Evolutionary conservation across 1,139 yeast species (phyloP).

Genomic region (Torulaspora pretoriensis): DNA sequence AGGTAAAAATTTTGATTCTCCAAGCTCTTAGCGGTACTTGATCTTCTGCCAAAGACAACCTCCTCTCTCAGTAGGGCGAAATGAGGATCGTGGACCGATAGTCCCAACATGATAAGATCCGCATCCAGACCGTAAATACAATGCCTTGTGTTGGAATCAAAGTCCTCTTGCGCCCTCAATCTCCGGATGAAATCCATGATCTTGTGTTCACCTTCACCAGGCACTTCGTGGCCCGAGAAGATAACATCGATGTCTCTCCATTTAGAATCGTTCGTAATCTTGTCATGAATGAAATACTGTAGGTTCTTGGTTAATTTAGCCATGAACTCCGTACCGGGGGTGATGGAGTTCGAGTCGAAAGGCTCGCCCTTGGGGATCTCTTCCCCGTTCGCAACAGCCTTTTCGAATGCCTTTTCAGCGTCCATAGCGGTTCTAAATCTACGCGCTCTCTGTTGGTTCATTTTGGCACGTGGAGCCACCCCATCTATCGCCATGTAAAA

Average conservation of each 20-base stretch:
- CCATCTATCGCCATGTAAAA: conserved; percentile 99
- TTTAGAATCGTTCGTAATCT: conserved; percentile 81
- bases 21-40: conserved; percentile 50
- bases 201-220: conserved; percentile 99
- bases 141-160: conserved; percentile 84
- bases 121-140: conserved; percentile 98
- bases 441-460: conserved; percentile 98
- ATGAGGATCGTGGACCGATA: conserved; percentile 95
- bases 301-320: conserved; percentile 77
- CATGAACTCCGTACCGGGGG: conserved; percentile 99
- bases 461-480: conserved; percentile 98
- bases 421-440: conserved; percentile 94
- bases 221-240: conserved; percentile 95
- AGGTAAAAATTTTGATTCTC: conserved; percentile 78
- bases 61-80: conserved; percentile 93
- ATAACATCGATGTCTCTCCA: conserved; percentile 86
- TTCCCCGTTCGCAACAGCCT: conserved; percentile 46
- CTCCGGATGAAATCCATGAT: conserved; percentile 91
- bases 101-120: conserved; percentile 93
- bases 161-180: conserved; percentile 67
- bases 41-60: conserved; percentile 75
- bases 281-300: conserved; percentile 87
- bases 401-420: conserved; percentile 66
- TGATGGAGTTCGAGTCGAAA: conserved; percentile 91
- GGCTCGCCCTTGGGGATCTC: conserved; percentile 57